Conservation (phyloP, 1,284 basidiomycete species). For the Sutorius eximius region DNA sequence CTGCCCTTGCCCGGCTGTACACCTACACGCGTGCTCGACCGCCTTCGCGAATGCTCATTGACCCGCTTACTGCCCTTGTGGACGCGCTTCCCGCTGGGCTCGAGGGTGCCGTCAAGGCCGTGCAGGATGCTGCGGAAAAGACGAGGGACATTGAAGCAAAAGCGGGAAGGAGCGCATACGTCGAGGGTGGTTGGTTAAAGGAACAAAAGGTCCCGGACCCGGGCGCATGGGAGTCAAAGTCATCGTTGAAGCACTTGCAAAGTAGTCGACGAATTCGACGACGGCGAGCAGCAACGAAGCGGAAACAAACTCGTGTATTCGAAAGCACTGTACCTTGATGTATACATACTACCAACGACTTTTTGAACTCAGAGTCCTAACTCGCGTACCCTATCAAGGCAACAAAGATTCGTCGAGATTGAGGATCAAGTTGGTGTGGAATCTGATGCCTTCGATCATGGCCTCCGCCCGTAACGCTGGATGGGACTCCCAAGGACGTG, state of each 20-base stretch:
- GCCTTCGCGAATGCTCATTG: constrained; percentile 88
- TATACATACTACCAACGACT: neutral
- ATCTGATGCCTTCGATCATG: constrained; percentile 23
- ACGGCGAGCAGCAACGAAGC: neutral
- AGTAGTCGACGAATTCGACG: neutral
- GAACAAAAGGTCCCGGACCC: constrained; percentile 79
- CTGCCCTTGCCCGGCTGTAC: constrained; percentile 74
- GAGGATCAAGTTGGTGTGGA: constrained; percentile 29
- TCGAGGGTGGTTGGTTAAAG: constrained; percentile 71
- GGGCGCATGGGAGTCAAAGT: constrained; percentile 85
- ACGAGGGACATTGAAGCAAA: constrained; percentile 80
- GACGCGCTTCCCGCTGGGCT: constrained; percentile 44
- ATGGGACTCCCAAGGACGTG: neutral
- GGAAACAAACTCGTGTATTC: neutral
- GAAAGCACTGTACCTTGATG: neutral
- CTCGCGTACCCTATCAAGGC: neutral
- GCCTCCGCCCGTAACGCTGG: constrained; percentile 20
- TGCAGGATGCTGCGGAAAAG: constrained; percentile 67
- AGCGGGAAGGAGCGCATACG: constrained; percentile 88
- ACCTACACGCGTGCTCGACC: constrained; percentile 87
- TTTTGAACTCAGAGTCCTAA: neutral
- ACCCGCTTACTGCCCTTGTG: constrained; percentile 87
- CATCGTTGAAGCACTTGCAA: constrained; percentile 61
- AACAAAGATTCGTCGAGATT: constrained; percentile 26
- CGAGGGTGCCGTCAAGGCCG: constrained; percentile 59